Base-by-base conservation (phyloP, 805 yeast genomes). In the Suhomyces vadensis region DNA sequence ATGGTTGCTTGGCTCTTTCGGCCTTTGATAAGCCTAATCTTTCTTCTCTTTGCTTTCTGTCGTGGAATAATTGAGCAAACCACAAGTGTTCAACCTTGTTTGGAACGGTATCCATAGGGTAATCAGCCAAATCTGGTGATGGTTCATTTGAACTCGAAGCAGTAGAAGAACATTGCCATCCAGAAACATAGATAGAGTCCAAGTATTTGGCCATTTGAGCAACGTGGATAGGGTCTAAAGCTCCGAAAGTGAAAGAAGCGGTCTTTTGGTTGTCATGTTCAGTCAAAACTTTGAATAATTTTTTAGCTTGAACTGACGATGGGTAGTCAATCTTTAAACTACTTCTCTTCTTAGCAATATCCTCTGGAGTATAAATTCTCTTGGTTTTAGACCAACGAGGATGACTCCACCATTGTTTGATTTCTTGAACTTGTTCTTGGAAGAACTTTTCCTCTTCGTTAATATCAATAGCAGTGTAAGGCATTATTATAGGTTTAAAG, bases 151-250 rank as follows among this genome's bases (percentile, higher is more conserved):
- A 87, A 33, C 96, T 87, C 13, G 97, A 90, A 42, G 98, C 97
- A 43, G 98, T 92, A 17, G 97, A 90, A 38, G 97, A 90, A 67
- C 96, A 91, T 75, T 92, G 99, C 99, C 99, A 92, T 42, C 99
- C 99, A 33, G 95, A 86, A 52, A 92, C 95, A 67, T 92, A 92
- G 56, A 92, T 79, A 9, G 95, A 80, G 69, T 91, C 98, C 60
- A 92, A 77, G 70, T 88, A 89, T 69, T 87, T 88, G 57, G 96
- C 95, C 98, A 92, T 92, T 72, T 92, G 97, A 48, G 97, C 75
- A 53, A 90, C 89, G 64, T 92, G 97, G 54, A 92, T 85, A 21
- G 97, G 97, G 67, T 92, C 97, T 58, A 92, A 76, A 19, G 97
- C 97, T 65, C 97, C 98, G 63, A 89, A 91, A 25, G 97, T 90